These are phyloP conservation scores for Verbena officinalis DNA, from an alignment of 257 asterid genomes.

Conservation along the genomic window DNA sequence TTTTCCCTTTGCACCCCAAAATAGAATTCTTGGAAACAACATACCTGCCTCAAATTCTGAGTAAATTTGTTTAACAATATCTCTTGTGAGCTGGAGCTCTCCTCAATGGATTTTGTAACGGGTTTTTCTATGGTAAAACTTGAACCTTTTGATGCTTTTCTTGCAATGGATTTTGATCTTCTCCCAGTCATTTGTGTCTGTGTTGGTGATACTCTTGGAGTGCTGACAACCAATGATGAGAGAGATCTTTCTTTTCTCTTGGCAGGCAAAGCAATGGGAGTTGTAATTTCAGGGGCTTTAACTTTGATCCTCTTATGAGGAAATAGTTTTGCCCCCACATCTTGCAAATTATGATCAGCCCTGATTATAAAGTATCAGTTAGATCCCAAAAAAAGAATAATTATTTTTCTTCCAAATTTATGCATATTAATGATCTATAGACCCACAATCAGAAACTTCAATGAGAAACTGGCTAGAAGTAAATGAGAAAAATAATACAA, in stretches of 20 bases:
- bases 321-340: slow-evolving; percentile 54
- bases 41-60: slow-evolving; percentile 64
- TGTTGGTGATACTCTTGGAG: slow-evolving; percentile 56
- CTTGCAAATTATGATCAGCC: slow-evolving; percentile 65
- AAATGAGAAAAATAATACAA: neutral
- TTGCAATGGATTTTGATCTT: slow-evolving; percentile 47
- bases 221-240: slow-evolving; percentile 63
- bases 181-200: slow-evolving; percentile 54
- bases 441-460: no score
- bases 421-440: neutral
- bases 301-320: slow-evolving; percentile 54
- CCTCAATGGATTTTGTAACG: slow-evolving; percentile 45
- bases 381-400: neutral
- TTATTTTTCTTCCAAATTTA: neutral
- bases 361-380: slow-evolving; percentile 35
- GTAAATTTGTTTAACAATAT: slow-evolving; percentile 52
- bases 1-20: no score
- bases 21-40: no score
- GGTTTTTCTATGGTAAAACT: slow-evolving; percentile 52
- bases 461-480: slow-evolving; percentile 1
- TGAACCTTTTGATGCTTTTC: slow-evolving; percentile 43
- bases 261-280: slow-evolving; percentile 45
- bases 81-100: slow-evolving; percentile 73
- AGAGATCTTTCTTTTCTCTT: slow-evolving; percentile 71
- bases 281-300: slow-evolving; percentile 45